phyloP scores from a whole-genome alignment of 1,139 yeast species.

The Protomyces lactucae-debilis region DNA sequence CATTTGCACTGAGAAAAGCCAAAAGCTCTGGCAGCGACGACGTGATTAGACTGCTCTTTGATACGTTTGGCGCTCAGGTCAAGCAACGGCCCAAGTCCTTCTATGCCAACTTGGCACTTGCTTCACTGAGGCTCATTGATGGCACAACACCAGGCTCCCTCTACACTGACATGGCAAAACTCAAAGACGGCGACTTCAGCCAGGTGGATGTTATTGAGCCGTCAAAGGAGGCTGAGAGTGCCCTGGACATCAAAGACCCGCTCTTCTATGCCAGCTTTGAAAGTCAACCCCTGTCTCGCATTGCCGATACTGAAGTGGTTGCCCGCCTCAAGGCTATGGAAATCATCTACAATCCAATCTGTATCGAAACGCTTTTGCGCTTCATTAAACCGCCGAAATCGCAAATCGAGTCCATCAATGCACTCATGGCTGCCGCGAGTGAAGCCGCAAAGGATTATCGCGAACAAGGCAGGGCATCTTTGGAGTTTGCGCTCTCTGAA shows the following conservation, averaged over 20 bases:
- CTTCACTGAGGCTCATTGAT: slow-evolving; percentile 81
- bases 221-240: slow-evolving; percentile 7
- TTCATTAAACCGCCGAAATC: slow-evolving; percentile 85
- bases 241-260: slow-evolving; percentile 46
- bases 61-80: slow-evolving; percentile 71
- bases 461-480: slow-evolving; percentile 82
- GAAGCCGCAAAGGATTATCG: slow-evolving; percentile 89
- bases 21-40: slow-evolving; percentile 39
- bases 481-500: slow-evolving; percentile 88
- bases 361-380: slow-evolving; percentile 64
- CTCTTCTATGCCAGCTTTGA: slow-evolving; percentile 81
- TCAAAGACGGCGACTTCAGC: slow-evolving; percentile 52
- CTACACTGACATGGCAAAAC: slow-evolving; percentile 84
- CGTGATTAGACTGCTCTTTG: slow-evolving; percentile 74
- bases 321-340: slow-evolving; percentile 83
- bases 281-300: slow-evolving; percentile 72
- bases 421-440: slow-evolving; percentile 91
- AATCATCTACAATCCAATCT: slow-evolving; percentile 75
- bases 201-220: slow-evolving; percentile 32
- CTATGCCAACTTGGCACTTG: slow-evolving; percentile 63
- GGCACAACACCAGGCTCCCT: slow-evolving; percentile 63
- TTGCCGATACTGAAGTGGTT: slow-evolving; percentile 71
- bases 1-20: slow-evolving; percentile 50
- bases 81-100: slow-evolving; percentile 77
- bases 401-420: slow-evolving; percentile 83